Conservation (phyloP, 345 rosid genomes). For the Trapa incisa region DNA sequence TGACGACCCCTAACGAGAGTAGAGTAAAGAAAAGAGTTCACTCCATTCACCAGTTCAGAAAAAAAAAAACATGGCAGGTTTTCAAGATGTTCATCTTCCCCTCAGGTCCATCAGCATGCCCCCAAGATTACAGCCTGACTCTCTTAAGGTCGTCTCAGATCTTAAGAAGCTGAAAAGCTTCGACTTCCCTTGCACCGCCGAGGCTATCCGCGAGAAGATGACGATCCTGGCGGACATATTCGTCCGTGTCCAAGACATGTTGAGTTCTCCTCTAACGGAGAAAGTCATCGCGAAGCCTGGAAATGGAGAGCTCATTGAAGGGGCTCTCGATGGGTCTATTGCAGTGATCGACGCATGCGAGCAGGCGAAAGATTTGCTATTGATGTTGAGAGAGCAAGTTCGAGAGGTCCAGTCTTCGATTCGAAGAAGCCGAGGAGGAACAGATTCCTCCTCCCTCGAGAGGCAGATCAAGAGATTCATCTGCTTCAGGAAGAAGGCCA, state of each 20-base stretch:
- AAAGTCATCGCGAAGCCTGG: constrained; percentile 17
- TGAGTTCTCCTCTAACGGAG: constrained; percentile 20
- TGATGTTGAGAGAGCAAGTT: constrained; percentile 27
- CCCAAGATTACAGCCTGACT: constrained; percentile 18
- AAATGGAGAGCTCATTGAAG: constrained; percentile 16
- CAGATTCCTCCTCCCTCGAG: constrained; percentile 20
- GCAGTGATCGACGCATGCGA: constrained; percentile 28
- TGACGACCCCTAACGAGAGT: too few species aligned
- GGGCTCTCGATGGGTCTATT: constrained; percentile 28
- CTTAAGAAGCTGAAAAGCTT: constrained; percentile 17
- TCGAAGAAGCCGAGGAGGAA: constrained; percentile 24
- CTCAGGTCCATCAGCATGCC: constrained; percentile 43
- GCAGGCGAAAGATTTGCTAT: constrained; percentile 25
- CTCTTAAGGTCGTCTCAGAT: constrained; percentile 14
- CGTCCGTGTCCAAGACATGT: constrained; percentile 21
- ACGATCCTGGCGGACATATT: constrained; percentile 26
- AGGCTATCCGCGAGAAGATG: constrained; percentile 19
- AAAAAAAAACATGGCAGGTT: constrained; percentile 8
- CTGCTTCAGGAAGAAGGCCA: constrained; percentile 45
- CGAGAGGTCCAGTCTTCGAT: constrained; percentile 28
- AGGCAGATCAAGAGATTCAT: constrained; percentile 31
- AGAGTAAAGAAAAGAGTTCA: too few species aligned
- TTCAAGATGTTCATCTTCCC: constrained; percentile 19
- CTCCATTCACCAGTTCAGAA: background rate
- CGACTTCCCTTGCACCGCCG: constrained; percentile 1